Conservation (phyloP, 139 green algal species). For the Tetraselmis striata region DNA sequence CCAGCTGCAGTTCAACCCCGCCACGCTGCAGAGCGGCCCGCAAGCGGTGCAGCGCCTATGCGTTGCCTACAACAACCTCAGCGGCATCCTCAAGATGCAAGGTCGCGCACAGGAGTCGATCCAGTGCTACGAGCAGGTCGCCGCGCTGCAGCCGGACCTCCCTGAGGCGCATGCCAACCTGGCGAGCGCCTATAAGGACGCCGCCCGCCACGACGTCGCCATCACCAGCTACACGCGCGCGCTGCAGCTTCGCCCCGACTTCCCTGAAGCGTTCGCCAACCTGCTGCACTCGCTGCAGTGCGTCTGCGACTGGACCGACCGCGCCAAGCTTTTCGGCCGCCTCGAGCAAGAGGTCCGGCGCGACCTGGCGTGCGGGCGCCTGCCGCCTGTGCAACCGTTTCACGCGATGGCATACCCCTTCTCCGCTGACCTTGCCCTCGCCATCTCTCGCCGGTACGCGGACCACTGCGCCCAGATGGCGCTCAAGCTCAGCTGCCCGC, state of each 20-base stretch:
- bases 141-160: conserved; percentile 50
- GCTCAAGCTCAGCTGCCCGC: conserved; percentile 29
- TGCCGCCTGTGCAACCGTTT: conserved; percentile 86
- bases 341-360: conserved; percentile 42
- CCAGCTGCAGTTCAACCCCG: conserved; percentile 52
- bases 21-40: conserved; percentile 9
- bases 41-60: conserved; percentile 48
- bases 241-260: conserved; percentile 57
- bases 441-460: conserved; percentile 24
- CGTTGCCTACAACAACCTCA: conserved; percentile 80
- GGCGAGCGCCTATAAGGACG: conserved; percentile 69
- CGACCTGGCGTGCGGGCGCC: conserved; percentile 46
- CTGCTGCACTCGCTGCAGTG: conserved; percentile 77
- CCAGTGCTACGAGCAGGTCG: conserved; percentile 73
- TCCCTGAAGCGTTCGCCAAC: conserved; percentile 79
- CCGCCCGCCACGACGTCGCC: conserved; percentile 59
- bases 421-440: conserved; percentile 47
- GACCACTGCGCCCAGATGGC: not conserved
- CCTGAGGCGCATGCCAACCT: conserved; percentile 72
- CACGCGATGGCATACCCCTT: conserved; percentile 89
- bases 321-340: conserved; percentile 53
- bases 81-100: conserved; percentile 55
- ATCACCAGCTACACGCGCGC: conserved; percentile 65
- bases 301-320: conserved; percentile 80
- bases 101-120: conserved; percentile 65